phyloP scores from a whole-genome alignment of 805 yeast genomes.

The Candida saitoana region DNA sequence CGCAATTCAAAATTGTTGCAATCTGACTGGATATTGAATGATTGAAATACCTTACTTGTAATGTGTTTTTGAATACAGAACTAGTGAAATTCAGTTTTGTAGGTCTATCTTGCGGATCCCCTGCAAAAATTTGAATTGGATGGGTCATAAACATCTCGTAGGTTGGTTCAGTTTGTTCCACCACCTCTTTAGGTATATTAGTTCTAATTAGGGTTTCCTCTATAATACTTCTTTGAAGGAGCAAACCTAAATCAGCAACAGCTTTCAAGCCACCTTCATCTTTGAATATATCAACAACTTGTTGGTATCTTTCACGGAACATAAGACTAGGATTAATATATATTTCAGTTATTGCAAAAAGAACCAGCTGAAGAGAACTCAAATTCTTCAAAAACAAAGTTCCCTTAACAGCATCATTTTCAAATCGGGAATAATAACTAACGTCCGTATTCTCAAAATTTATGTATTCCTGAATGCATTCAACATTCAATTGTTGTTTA shows the following conservation, averaged over 20 bases:
- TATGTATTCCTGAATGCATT: constrained; percentile 29
- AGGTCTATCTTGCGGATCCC: constrained; percentile 29
- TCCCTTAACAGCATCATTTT: constrained; percentile 20
- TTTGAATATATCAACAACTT: constrained; percentile 40
- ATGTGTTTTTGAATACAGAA: constrained; percentile 60
- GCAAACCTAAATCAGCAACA: constrained; percentile 37
- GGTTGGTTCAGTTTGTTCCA: constrained; percentile 39
- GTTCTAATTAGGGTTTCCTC: constrained; percentile 57
- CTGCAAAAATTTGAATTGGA: constrained; percentile 40
- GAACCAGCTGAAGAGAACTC: constrained; percentile 38
- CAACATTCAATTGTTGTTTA: constrained; percentile 21
- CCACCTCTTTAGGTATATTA: constrained; percentile 44
- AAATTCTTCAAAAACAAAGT: constrained; percentile 32
- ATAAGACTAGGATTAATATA: constrained; percentile 52
- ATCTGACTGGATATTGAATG: constrained; percentile 46
- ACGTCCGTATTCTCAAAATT: constrained; percentile 20
- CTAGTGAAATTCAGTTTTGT: constrained; percentile 41
- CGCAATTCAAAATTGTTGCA: constrained; percentile 38
- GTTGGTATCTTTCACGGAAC: constrained; percentile 42
- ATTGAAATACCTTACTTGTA: constrained; percentile 50
- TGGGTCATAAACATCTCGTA: constrained; percentile 24
- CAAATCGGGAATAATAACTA: constrained; percentile 37
- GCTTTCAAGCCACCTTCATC: constrained; percentile 38
- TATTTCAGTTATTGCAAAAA: constrained; percentile 53
- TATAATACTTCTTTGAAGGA: constrained; percentile 48